Evolutionary conservation across 306 rosid genomes (phyloP), one percentile per base, ranked within the genome.

Genomic region (Erythrophleum fordii): DNA sequence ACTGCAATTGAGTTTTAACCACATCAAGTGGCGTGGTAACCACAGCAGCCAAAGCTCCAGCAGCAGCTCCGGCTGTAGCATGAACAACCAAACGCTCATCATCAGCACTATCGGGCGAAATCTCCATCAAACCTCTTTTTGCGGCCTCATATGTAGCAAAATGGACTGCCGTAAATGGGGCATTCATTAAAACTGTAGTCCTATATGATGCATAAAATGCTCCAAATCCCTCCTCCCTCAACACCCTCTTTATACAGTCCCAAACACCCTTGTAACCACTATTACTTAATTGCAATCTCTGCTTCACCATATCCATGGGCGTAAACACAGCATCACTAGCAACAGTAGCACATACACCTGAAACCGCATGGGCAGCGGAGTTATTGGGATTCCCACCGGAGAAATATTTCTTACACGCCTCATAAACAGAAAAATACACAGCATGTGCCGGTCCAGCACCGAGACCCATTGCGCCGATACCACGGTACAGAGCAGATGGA

Each of bases 401-500:
- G 46, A 93, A 90, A 3, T 44, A 83, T 66, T 90, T 88, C 88
- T 93, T 93, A 56, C 87, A 82, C 16, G 73, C 29, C 82, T 93
- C 98, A 53, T 91, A 91, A 29, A 89, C 80, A 3, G 95, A 91
- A 59, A 93, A 93, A 79, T 93, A 91, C 29, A 93, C 93, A 0
- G 98, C 98, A 42, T 93, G 98, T 13, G 98, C 97, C 0, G 98
- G 98, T 1, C 98, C 98, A 0, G 98, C 98, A 42, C 98, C 98
- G 4, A 93, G 94, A 46, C 88, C 95, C 97, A 93, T 93, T 5
- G 98, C 98, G 6, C 86, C 97, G 10, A 91, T 93, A 42, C 98
- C 98, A 5, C 97, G 90, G 85, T 93, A 93, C 34, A 93, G 88
- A 0, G 92, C 97, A 2, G 89, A 80, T 0, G 92, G 84, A 2